A percentile compares a stretch with the other conserved stretches of the same genome.
Conservation (phyloP, 140 eudicot genomes). For the Cichorium intybus region DNA sequence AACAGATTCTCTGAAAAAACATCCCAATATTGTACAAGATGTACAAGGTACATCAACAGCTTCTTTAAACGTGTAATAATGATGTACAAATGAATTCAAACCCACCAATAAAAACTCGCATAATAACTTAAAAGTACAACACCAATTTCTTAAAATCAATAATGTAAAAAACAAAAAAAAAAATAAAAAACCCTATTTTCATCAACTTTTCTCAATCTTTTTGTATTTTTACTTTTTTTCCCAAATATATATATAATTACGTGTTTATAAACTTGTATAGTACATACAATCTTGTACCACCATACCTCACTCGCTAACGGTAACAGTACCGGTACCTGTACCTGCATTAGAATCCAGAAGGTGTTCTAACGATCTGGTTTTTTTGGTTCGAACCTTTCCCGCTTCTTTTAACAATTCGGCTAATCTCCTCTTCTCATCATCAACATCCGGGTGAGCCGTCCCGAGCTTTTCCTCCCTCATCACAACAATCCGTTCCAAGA, state of each 20-base stretch:
- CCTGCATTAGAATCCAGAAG: constrained; percentile 53
- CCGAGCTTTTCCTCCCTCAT: constrained; percentile 90
- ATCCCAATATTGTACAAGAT: constrained; percentile 25
- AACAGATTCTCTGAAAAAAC: constrained; percentile 24
- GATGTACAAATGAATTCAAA: constrained; percentile 30
- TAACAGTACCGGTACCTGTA: constrained; percentile 22
- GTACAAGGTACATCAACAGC: constrained; percentile 25
- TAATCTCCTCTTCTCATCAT: constrained; percentile 78
- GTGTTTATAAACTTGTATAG: constrained; percentile 29
- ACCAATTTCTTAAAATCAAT: constrained; percentile 18
- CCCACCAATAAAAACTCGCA: constrained; percentile 17
- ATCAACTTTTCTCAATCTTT: constrained; percentile 1
- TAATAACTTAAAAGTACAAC: constrained; percentile 17
- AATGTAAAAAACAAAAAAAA: not conserved
- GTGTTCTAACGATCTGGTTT: constrained; percentile 58
- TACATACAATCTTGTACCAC: constrained; percentile 11
- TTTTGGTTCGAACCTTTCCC: constrained; percentile 56
- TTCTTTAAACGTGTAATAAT: constrained; percentile 22
- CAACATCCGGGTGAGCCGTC: constrained; percentile 78
- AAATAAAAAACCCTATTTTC: constrained; percentile 7
- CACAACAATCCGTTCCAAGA: constrained; percentile 62
- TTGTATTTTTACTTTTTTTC: not conserved
- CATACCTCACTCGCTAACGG: constrained; percentile 27
- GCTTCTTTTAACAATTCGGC: constrained; percentile 74
- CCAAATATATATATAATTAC: constrained; percentile 24